Conservation (phyloP, 768 basidiomycete genomes). For the Lactifluus hygrophoroides region DNA sequence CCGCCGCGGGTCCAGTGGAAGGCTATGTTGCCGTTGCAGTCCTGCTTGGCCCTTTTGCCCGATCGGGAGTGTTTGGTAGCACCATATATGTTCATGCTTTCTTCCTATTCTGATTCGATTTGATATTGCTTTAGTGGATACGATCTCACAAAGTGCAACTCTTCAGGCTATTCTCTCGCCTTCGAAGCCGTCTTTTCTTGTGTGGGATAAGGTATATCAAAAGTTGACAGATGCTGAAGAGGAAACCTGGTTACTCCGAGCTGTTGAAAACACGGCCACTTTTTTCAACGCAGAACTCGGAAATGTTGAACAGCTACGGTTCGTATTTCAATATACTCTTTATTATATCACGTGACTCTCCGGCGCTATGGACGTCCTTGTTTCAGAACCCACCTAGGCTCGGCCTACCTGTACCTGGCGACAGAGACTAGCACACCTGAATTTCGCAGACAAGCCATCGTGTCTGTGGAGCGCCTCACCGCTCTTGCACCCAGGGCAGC, state of each 20-base stretch:
- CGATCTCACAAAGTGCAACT: conserved; percentile 39
- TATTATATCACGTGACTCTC: not conserved
- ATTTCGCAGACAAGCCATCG: conserved; percentile 41
- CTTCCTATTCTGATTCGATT: conserved; percentile 13
- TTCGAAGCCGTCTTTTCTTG: conserved; percentile 73
- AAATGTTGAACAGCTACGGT: conserved; percentile 53
- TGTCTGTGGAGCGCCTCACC: conserved; percentile 34
- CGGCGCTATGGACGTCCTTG: not conserved
- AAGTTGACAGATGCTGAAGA: conserved; percentile 56
- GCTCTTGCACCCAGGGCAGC: conserved; percentile 38
- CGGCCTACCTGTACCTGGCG: conserved; percentile 59
- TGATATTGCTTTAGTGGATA: conserved; percentile 33
- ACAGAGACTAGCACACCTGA: conserved; percentile 49
- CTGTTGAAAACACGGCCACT: conserved; percentile 41
- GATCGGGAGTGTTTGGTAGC: conserved; percentile 47
- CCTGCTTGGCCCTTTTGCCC: conserved; percentile 52
- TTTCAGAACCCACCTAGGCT: conserved; percentile 52
- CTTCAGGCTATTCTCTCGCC: conserved; percentile 40
- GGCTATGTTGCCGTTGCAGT: conserved; percentile 72
- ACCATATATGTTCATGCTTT: conserved; percentile 20
- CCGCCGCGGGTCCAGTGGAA: conserved; percentile 63
- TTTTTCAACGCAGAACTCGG: conserved; percentile 42
- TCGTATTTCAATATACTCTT: conserved; percentile 20
- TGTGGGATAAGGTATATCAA: conserved; percentile 83
- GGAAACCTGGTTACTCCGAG: conserved; percentile 69